A percentile compares a stretch with the other conserved stretches of the same genome.
These are phyloP conservation scores for Starmerella bombi DNA, from an alignment of 805 yeast genomes.

Conservation along the genomic window DNA sequence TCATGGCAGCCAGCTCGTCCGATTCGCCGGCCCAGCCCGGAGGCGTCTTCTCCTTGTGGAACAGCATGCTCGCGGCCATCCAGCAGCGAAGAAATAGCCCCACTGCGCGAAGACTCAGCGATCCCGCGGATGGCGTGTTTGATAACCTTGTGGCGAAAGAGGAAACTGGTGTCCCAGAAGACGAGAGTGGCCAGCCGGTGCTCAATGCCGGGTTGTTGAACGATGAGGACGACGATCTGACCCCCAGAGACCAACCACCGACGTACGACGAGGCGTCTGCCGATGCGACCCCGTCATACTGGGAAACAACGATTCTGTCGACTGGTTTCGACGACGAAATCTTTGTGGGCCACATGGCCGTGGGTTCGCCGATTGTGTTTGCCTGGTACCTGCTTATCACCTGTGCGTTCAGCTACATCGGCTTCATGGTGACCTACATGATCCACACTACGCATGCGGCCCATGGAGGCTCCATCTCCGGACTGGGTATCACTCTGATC, in stretches of 20 bases:
- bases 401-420: conserved; percentile 85
- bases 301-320: conserved; percentile 78
- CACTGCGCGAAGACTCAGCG: too few relatives aligned
- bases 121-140: conserved; percentile 81
- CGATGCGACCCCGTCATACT: conserved; percentile 89
- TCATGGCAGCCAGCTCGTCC: neutral
- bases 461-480: conserved; percentile 85
- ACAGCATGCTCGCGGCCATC: conserved; percentile 7
- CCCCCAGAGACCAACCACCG: conserved; percentile 52
- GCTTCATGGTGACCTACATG: conserved; percentile 78
- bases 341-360: conserved; percentile 89
- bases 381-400: conserved; percentile 83
- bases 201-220: conserved; percentile 18
- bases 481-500: conserved; percentile 73
- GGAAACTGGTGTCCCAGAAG: conserved; percentile 31
- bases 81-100: neutral
- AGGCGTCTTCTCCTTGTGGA: conserved; percentile 6
- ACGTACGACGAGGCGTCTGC: conserved; percentile 90
- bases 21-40: neutral
- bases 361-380: conserved; percentile 78
- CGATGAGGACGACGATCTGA: conserved; percentile 19
- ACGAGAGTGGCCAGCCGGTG: conserved; percentile 14
- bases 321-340: conserved; percentile 74
- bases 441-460: conserved; percentile 96
- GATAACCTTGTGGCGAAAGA: conserved; percentile 87